phyloP scores from a whole-genome alignment of 768 basidiomycete genomes.

The Calocybe gangraenosa region DNA sequence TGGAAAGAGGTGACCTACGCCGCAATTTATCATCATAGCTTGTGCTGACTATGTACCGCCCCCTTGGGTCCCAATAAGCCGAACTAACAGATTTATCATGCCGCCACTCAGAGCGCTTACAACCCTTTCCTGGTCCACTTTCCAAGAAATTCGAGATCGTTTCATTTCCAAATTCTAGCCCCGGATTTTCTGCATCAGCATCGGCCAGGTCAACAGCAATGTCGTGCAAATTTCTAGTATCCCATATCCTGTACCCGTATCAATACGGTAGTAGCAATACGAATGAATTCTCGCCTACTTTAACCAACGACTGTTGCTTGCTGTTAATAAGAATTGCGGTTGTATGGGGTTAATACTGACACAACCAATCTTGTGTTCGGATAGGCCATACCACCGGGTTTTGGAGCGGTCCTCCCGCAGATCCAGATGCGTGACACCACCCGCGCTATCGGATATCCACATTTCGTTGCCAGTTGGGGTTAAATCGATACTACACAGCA shows the following conservation, averaged over 20 bases:
- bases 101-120: constrained; percentile 58
- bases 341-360: constrained; percentile 75
- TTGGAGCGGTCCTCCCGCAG: constrained; percentile 58
- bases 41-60: constrained; percentile 76
- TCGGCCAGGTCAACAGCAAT: constrained; percentile 34
- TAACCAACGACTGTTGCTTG: constrained; percentile 68
- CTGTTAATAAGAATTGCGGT: constrained; percentile 63
- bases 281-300: constrained; percentile 44
- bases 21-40: constrained; percentile 78
- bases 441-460: constrained; percentile 77
- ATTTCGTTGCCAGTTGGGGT: constrained; percentile 67
- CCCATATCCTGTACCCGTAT: constrained; percentile 62
- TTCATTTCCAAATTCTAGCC: constrained; percentile 32
- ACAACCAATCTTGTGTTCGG: constrained; percentile 72
- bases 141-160: constrained; percentile 44
- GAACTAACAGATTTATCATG: constrained; percentile 80
- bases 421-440: constrained; percentile 74
- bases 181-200: constrained; percentile 20
- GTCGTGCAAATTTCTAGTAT: constrained; percentile 57
- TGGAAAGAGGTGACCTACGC: constrained; percentile 39
- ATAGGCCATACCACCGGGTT: constrained; percentile 58
- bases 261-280: not conserved
- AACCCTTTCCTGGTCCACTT: constrained; percentile 48
- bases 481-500: constrained; percentile 72
- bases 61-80: constrained; percentile 83